phyloP scores from a whole-genome alignment of 192 early-diverging fungal species.

The Chytriomyces hyalinus region DNA sequence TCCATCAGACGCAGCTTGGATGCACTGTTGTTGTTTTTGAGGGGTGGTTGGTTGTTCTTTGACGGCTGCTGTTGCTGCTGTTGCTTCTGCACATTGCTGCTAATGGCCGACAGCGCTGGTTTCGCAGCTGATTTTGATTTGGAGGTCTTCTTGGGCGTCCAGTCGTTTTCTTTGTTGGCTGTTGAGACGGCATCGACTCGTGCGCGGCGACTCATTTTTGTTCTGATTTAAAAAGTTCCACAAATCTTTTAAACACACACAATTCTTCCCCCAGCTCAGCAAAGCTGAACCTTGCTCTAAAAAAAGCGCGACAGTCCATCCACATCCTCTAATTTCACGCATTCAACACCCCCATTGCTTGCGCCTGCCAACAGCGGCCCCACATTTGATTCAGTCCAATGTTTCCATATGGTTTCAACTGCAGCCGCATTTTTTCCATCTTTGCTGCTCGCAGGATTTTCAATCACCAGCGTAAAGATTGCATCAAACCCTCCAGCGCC shows the following conservation, averaged over 20 bases:
- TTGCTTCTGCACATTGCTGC: too few relatives aligned
- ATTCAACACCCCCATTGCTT: slow-evolving; percentile 55
- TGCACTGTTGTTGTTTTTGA: too few relatives aligned
- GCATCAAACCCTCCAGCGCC: slow-evolving; percentile 98
- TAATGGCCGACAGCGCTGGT: too few relatives aligned
- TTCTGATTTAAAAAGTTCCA: background rate
- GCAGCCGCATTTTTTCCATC: background rate
- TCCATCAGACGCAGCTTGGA: too few relatives aligned
- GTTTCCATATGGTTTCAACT: slow-evolving; percentile 46
- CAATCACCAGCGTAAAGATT: slow-evolving; percentile 81
- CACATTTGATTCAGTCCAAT: slow-evolving; percentile 80
- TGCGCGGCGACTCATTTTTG: too few relatives aligned
- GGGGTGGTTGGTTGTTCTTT: too few relatives aligned
- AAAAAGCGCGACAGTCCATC: slow-evolving; percentile 17
- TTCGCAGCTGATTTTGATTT: too few relatives aligned
- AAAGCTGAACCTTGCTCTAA: background rate
- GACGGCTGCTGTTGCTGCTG: too few relatives aligned
- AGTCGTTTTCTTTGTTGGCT: too few relatives aligned
- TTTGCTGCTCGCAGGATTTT: background rate
- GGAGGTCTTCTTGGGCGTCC: too few relatives aligned
- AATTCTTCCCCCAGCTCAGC: background rate
- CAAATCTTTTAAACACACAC: background rate
- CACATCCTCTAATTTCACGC: slow-evolving; percentile 5
- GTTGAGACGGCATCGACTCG: too few relatives aligned
- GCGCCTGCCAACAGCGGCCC: slow-evolving; percentile 79